phyloP scores from a whole-genome alignment of 257 asterid species.

The Fraxinus quadrangulata region DNA sequence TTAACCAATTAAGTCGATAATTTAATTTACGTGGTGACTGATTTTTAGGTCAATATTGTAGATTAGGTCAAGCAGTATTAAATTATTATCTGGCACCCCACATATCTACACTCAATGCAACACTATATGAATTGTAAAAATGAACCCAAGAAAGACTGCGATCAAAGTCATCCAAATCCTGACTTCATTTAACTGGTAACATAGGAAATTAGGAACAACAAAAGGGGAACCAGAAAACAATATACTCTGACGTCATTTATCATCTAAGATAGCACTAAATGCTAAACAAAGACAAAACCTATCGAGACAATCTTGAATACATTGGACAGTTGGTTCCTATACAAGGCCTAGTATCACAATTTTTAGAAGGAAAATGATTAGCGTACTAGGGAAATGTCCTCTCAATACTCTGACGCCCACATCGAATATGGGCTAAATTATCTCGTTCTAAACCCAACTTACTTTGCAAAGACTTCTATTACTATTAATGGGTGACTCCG shows the following conservation, averaged over 20 bases:
- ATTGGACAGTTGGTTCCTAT: background rate
- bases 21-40: too few relatives aligned
- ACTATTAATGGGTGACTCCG: too few relatives aligned
- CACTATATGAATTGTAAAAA: background rate
- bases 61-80: too few relatives aligned
- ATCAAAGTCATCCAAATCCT: background rate
- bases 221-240: background rate
- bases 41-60: too few relatives aligned
- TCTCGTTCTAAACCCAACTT: too few relatives aligned
- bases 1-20: too few relatives aligned
- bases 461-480: too few relatives aligned
- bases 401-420: too few relatives aligned
- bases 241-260: background rate
- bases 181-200: background rate
- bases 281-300: background rate
- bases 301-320: background rate
- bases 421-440: too few relatives aligned
- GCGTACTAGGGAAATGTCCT: background rate
- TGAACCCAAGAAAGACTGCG: background rate
- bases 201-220: too few relatives aligned
- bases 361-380: background rate
- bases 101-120: background rate
- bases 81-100: too few relatives aligned
- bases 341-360: background rate
- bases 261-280: background rate